Evolutionary conservation across 2,329 filamentous ascomycete genomes (phyloP).

Genomic region (Aspergillus thermomutatus): DNA sequence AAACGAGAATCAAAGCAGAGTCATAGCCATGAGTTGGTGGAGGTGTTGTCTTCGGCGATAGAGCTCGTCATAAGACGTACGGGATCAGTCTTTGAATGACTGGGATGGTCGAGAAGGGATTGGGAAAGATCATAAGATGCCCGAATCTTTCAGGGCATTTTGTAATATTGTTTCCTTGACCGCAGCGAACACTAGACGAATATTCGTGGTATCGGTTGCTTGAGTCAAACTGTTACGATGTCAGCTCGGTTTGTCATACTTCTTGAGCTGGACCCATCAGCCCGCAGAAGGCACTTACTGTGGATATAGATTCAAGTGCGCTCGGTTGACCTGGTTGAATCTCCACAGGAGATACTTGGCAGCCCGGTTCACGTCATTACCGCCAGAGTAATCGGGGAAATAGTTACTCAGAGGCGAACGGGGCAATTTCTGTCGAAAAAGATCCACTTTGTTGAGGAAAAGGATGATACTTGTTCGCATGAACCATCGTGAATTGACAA

Average conservation of each 20-base stretch:
- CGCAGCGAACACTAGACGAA: conserved; percentile 93
- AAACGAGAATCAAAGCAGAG: conserved; percentile 14
- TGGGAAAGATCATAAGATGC: conserved; percentile 64
- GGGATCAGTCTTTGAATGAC: background rate
- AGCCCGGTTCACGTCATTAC: conserved; percentile 95
- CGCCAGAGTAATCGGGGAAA: conserved; percentile 96
- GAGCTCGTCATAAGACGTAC: background rate
- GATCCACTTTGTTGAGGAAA: conserved; percentile 97
- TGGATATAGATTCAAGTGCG: conserved; percentile 93
- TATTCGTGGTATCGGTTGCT: conserved; percentile 98
- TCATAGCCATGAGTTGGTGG: conserved; percentile 9
- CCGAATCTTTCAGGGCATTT: conserved; percentile 96
- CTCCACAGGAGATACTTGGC: conserved; percentile 97
- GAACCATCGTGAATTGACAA: conserved; percentile 98
- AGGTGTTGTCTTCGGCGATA: background rate
- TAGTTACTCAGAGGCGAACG: conserved; percentile 90
- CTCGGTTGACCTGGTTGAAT: conserved; percentile 97
- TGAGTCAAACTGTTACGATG: conserved; percentile 74
- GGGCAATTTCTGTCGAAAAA: conserved; percentile 91
- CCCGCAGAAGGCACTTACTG: conserved; percentile 65
- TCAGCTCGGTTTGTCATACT: conserved; percentile 7
- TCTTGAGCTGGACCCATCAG: background rate
- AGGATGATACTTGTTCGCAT: conserved; percentile 98
- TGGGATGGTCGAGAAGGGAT: background rate
- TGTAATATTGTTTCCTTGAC: conserved; percentile 99